Base-by-base conservation (phyloP, 2,329 filamentous ascomycete genomes). In the Ramichloridium luteum region DNA sequence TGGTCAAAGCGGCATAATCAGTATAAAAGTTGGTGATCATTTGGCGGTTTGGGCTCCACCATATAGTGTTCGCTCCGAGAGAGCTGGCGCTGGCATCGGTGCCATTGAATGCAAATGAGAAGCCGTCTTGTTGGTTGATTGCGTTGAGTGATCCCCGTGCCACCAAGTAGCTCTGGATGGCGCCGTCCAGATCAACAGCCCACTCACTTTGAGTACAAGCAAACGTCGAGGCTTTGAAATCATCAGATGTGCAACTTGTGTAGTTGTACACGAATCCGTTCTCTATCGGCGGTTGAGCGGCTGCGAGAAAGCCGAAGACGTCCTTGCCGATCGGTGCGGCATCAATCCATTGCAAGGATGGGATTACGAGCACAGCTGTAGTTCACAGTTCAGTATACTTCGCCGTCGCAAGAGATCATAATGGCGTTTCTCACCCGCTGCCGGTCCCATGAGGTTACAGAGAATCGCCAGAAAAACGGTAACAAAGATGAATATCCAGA, bases 401-500 rank as follows among this genome's bases (percentile, higher is more conserved):
- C n/a, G n/a, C n/a, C n/a, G n/a, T n/a, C n/a, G n/a, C n/a, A n/a
- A n/a, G n/a, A n/a, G n/a, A n/a, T n/a, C n/a, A n/a, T n/a, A n/a
- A n/a, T n/a, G n/a, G n/a, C n/a, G n/a, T n/a, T n/a, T n/a, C n/a
- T n/a, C n/a, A n/a, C n/a, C n/a, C n/a, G 20, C 17, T 4, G 48
- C 44, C 6, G 51, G 49, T 8, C 50, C 50, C 47, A 54, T 55
- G 4, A 55, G 33, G 23, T 52, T 55, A 30, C 44, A 47, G 1
- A 51, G 17, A 6, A 44, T 34, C 20, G 45, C 46, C 6, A 53
- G 36, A 11, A 43, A 29, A 6, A 47, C 30, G 1, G 42, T 41
- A 16, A 46, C 22, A 9, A 39, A 13, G 13, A 44, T 36, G 27
- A 45, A 46, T 0, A 39, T 8, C 15, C 37, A 44, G 9, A 40